Evolutionary conservation across 768 basidiomycete genomes (phyloP).

Genomic region (Pholiota conissans): DNA sequence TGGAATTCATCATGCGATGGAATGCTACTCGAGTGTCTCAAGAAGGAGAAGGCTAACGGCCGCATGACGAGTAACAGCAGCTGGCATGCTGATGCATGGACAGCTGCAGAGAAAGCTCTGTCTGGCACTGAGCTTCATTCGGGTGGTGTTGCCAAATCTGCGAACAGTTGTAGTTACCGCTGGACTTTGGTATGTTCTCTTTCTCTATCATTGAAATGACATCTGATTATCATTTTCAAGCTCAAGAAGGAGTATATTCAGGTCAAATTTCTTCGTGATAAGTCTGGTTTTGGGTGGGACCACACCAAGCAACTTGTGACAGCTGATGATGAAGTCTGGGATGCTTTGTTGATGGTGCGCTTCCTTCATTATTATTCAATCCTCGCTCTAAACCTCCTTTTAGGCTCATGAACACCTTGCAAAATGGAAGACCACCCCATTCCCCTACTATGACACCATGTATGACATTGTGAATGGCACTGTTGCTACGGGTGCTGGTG

Average conservation of each 20-base stretch:
- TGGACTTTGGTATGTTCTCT: no score
- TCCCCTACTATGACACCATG: slow-evolving; percentile 19
- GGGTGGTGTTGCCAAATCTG: no score
- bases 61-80: neutral
- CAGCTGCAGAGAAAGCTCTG: neutral
- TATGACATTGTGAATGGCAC: slow-evolving; percentile 12
- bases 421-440: slow-evolving; percentile 24
- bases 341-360: no score
- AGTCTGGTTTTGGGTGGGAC: slow-evolving; percentile 31
- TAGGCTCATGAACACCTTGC: slow-evolving; percentile 4
- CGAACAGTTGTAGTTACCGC: no score
- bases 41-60: neutral
- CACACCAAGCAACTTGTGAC: slow-evolving; percentile 20
- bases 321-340: slow-evolving; percentile 28
- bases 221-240: no score
- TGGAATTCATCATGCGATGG: neutral
- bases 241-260: slow-evolving; percentile 21
- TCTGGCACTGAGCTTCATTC: neutral
- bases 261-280: slow-evolving; percentile 18
- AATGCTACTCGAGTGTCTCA: neutral
- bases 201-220: no score
- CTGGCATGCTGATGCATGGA: neutral
- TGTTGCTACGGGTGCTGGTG: slow-evolving; percentile 7
- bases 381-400: no score
- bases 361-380: no score